phyloP scores from a whole-genome alignment of 108 stramenopile genomes.

The Skeletonema marinoi region DNA sequence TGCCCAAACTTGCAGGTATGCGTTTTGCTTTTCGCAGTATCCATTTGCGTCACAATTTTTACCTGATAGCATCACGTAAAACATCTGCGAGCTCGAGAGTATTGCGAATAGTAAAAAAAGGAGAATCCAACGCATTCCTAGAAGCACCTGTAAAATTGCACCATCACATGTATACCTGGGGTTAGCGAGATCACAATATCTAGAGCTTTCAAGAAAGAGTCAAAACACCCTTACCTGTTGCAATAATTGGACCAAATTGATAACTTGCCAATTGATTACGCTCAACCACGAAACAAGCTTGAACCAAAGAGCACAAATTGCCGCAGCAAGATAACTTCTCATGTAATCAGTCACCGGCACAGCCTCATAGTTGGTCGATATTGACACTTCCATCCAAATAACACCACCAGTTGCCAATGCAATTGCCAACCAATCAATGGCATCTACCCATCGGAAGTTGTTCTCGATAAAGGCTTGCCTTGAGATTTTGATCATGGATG shows the following conservation, averaged over 20 bases:
- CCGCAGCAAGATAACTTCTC: conserved; percentile 52
- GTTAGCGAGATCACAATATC: not conserved
- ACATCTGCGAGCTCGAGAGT: conserved; percentile 52
- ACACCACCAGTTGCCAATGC: conserved; percentile 39
- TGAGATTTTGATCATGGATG: conserved; percentile 50
- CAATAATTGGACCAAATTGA: conserved; percentile 45
- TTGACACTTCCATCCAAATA: conserved; percentile 47
- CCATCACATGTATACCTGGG: not conserved
- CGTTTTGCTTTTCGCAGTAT: conserved; percentile 44
- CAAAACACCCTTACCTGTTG: conserved; percentile 34
- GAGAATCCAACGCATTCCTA: conserved; percentile 49
- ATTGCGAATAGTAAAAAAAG: conserved; percentile 45
- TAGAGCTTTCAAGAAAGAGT: not conserved
- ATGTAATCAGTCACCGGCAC: conserved; percentile 46
- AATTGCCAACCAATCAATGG: conserved; percentile 45
- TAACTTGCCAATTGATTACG: conserved; percentile 56
- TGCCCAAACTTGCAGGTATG: conserved; percentile 52
- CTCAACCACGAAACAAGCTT: conserved; percentile 52
- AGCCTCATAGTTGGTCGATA: conserved; percentile 12
- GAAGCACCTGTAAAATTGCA: conserved; percentile 34
- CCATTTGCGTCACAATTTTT: conserved; percentile 48
- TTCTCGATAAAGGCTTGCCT: conserved; percentile 50
- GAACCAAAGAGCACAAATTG: conserved; percentile 45
- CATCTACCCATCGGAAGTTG: conserved; percentile 52
- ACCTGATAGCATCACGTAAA: conserved; percentile 52